Evolutionary conservation across 2,329 filamentous ascomycete species (phyloP), one percentile per base, ranked within the genome.

Genomic region (Neurospora sp.): DNA sequence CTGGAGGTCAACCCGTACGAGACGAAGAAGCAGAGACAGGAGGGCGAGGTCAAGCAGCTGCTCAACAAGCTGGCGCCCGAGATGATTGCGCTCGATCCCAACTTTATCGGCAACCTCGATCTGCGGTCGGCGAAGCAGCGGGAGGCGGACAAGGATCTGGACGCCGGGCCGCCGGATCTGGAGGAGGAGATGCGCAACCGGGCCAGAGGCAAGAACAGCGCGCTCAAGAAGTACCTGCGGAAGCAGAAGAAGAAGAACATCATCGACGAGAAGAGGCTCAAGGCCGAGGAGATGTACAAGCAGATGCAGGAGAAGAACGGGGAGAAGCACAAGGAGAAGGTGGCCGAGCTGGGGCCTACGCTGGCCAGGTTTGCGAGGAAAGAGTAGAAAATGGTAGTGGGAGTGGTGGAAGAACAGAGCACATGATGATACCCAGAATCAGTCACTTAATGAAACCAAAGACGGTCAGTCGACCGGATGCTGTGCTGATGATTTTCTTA

Each of bases 1-100:
- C 84, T 97, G 69, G 96, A 99, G 80, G 85, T 90, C 75, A 99
- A 99, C 83, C 96, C 96, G 40, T 98, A 95, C 86, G 96, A 98
- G 82, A 97, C 91, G 68, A 86, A 85, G 77, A 96, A 96, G 82
- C 94, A 98, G 82, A 89, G 96, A 76, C 94, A 96, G 80, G 96
- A 99, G 81, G 86, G 87, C 68, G 96, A 99, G 81, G 93, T 99
- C 79, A 93, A 92, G 83, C 85, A 87, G 13, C 85, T 99, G 73
- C 88, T 99, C 76, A 97, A 96, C 85, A 99, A 99, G 83, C 85
- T 99, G 67, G 89, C 94, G 77, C 95, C 96, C 3, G 95, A 97
- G 78, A 99, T 98, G 93, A 99, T 99, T 73, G 92, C 93, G 1
- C 84, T 99, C 28, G 91, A 99, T 78, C 95, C 96, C 75, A 91